phyloP scores from a whole-genome alignment of 1,139 yeast species.

The Arxiozyma slooffiae region DNA sequence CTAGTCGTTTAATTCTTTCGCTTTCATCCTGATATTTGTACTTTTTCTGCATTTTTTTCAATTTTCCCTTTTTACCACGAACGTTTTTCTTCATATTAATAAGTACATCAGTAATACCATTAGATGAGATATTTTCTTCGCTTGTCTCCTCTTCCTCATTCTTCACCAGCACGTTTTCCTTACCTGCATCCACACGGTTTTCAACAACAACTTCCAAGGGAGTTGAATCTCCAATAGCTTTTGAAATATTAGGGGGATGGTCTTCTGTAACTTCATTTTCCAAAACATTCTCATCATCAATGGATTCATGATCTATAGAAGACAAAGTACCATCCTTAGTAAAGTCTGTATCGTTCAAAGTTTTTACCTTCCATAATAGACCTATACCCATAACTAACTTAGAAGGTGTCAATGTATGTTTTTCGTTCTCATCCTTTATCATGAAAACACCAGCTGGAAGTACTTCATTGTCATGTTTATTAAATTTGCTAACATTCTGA shows the following conservation, averaged over 20 bases:
- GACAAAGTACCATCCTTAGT: conserved; percentile 2
- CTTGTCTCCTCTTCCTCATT: neutral
- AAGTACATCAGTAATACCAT: conserved; percentile 13
- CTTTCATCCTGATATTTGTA: conserved; percentile 91
- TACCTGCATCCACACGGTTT: neutral
- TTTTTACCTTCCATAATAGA: conserved; percentile 54
- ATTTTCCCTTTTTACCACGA: conserved; percentile 76
- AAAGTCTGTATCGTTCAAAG: conserved; percentile 10
- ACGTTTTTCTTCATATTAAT: conserved; percentile 34
- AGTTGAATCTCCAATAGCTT: neutral
- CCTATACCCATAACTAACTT: conserved; percentile 88
- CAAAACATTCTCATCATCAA: neutral
- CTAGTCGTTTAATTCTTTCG: conserved; percentile 64
- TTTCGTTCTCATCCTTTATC: conserved; percentile 43
- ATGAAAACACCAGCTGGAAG: conserved; percentile 57
- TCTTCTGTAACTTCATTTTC: neutral
- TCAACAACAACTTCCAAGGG: neutral
- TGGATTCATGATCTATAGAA: conserved; percentile 9
- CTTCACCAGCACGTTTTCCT: neutral
- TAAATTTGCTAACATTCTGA: conserved; percentile 55
- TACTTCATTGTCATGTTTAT: conserved; percentile 47
- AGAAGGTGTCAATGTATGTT: conserved; percentile 65
- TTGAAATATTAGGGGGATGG: neutral
- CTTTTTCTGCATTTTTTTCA: conserved; percentile 72
- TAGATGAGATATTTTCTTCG: conserved; percentile 7